phyloP scores from a whole-genome alignment of 225 moss, liverwort and hornwort genomes.

The Pleurozium schreberi region DNA sequence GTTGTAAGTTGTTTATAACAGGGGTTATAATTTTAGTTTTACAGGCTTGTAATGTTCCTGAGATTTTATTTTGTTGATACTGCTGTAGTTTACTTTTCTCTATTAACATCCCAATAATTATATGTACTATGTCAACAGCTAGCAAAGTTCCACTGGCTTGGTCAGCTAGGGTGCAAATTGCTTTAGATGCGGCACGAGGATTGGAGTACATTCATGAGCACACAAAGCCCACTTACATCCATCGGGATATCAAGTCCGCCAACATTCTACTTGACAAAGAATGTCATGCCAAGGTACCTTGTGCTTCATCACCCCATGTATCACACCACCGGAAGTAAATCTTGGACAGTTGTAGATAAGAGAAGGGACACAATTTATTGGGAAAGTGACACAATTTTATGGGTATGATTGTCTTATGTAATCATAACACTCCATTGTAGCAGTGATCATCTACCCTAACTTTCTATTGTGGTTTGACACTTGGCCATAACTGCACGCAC shows the following conservation, averaged over 20 bases:
- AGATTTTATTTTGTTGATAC: not conserved
- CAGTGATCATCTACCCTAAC: not conserved
- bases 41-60: not conserved
- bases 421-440: not conserved
- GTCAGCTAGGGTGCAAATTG: conserved; percentile 36
- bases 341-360: not conserved
- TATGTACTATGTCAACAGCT: not conserved
- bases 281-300: conserved; percentile 70
- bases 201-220: conserved; percentile 98
- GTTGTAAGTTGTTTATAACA: too few relatives aligned
- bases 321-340: not conserved
- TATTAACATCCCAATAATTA: not conserved
- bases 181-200: conserved; percentile 82
- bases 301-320: not conserved
- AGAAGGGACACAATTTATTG: not conserved
- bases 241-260: conserved; percentile 88
- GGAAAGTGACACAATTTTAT: not conserved
- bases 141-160: conserved; percentile 45
- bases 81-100: not conserved
- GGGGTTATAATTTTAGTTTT: too few relatives aligned
- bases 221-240: conserved; percentile 91
- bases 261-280: conserved; percentile 80
- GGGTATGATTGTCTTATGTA: not conserved
- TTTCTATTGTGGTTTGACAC: not conserved
- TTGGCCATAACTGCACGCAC: not conserved